These are phyloP conservation scores for Diaporthe destruens DNA, from an alignment of 2,329 filamentous ascomycete species.

Conservation along the genomic window DNA sequence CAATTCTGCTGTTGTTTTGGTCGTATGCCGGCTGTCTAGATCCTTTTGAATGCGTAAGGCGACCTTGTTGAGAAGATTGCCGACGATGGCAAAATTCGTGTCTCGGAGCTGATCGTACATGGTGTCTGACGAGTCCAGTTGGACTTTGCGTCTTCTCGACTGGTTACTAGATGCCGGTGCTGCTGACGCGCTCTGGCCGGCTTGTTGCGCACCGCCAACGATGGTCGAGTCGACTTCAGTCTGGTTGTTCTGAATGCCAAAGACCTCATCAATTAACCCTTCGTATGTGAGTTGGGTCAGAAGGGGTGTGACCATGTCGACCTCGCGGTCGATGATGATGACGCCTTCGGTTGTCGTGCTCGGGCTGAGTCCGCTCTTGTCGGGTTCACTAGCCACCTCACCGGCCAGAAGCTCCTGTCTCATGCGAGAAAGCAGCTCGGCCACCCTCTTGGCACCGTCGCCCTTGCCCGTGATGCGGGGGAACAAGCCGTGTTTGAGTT, in stretches of 20 bases:
- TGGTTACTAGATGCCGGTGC: conserved; percentile 67
- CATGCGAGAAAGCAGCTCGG: conserved; percentile 90
- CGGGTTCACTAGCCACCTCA: conserved; percentile 75
- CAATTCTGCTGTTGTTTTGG: conserved; percentile 90
- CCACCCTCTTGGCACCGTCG: conserved; percentile 89
- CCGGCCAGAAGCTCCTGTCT: conserved; percentile 87
- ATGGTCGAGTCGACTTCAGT: conserved; percentile 93
- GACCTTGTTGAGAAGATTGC: conserved; percentile 88
- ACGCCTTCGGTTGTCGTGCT: conserved; percentile 90
- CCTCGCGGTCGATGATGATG: conserved; percentile 94
- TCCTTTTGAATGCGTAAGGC: conserved; percentile 87
- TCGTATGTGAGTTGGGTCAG: conserved; percentile 98
- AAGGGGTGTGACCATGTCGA: conserved; percentile 91
- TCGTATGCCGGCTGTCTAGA: conserved; percentile 87
- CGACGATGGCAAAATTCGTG: conserved; percentile 95
- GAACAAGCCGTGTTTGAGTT: conserved; percentile 92
- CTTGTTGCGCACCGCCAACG: conserved; percentile 78
- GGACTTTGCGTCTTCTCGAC: conserved; percentile 85
- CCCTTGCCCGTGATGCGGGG: conserved; percentile 96
- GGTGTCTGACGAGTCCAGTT: conserved; percentile 89
- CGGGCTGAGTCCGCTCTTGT: conserved; percentile 79
- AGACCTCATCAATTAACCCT: conserved; percentile 93
- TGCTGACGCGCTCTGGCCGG: conserved; percentile 65
- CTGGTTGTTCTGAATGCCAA: conserved; percentile 92
- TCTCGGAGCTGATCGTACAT: conserved; percentile 90